Conservation (phyloP, 345 rosid genomes). For the Lumnitzera racemosa region DNA sequence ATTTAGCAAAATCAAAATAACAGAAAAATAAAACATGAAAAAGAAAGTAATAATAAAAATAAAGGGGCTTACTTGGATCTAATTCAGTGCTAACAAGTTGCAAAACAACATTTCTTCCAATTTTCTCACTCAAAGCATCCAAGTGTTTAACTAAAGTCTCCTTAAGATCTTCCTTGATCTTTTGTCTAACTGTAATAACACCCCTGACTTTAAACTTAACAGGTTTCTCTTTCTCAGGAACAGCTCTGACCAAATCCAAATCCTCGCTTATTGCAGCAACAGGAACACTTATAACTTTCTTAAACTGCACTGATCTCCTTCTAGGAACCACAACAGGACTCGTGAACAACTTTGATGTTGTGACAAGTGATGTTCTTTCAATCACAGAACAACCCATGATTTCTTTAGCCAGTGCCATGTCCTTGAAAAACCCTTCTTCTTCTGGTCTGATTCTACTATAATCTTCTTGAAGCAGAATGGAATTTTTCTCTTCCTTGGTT, state of each 20-base stretch:
- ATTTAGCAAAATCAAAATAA: neutral
- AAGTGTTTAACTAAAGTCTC: slow-evolving; percentile 65
- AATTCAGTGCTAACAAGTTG: slow-evolving; percentile 72
- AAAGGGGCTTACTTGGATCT: slow-evolving; percentile 75
- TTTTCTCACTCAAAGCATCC: slow-evolving; percentile 64
- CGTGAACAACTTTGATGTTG: slow-evolving; percentile 20
- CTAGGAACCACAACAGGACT: slow-evolving; percentile 1
- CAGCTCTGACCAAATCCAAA: slow-evolving; percentile 45
- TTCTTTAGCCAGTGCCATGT: slow-evolving; percentile 63
- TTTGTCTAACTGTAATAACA: slow-evolving; percentile 66
- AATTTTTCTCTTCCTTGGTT: too few species aligned
- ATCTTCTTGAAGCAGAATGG: neutral
- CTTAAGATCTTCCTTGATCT: slow-evolving; percentile 70
- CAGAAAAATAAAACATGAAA: neutral
- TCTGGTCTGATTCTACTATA: neutral
- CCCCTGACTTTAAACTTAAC: slow-evolving; percentile 74
- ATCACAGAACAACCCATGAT: slow-evolving; percentile 43
- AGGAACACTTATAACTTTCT: slow-evolving; percentile 5
- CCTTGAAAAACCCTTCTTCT: neutral
- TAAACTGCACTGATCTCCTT: slow-evolving; percentile 13
- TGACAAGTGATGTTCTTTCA: slow-evolving; percentile 29
- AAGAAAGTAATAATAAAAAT: neutral
- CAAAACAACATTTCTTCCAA: slow-evolving; percentile 79
- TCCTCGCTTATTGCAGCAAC: slow-evolving; percentile 70
- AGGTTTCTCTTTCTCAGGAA: slow-evolving; percentile 19